Percentiles rank a stretch among this genome's conserved stretches.
Evolutionary conservation across 2,329 filamentous ascomycete genomes (phyloP).

Genomic region (Ceratocystis diversiconidia): DNA sequence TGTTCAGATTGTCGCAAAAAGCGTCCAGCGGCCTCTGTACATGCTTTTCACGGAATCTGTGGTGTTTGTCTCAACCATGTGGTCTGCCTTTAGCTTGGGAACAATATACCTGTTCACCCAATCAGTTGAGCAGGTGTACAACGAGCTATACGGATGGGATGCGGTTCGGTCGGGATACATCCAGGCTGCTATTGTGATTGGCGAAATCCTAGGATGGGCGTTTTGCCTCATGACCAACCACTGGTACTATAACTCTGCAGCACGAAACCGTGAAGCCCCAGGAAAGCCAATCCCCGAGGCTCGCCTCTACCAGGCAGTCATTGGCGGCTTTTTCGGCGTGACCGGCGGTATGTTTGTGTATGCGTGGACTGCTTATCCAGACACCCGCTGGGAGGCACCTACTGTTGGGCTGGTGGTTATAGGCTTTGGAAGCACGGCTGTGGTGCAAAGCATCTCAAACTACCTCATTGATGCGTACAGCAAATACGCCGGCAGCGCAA

Average conservation of each 20-base stretch:
- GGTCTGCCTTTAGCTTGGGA: conserved; percentile 26
- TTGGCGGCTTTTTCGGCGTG: conserved; percentile 16
- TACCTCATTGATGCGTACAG: conserved; percentile 38
- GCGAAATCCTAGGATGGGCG: conserved; percentile 17
- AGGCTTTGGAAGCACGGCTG: conserved; percentile 34
- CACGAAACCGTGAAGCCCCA: conserved; percentile 26
- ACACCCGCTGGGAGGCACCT: conserved; percentile 33
- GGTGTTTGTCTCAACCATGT: conserved; percentile 33
- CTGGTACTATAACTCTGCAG: conserved; percentile 30
- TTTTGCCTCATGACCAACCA: conserved; percentile 21
- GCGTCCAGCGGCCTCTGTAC: conserved; percentile 16
- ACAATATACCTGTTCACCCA: conserved; percentile 22
- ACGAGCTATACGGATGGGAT: conserved; percentile 20
- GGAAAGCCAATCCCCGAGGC: conserved; percentile 23
- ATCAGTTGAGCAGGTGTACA: conserved; percentile 20
- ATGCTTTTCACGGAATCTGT: conserved; percentile 32
- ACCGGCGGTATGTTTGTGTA: conserved; percentile 36
- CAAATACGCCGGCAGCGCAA: conserved; percentile 34
- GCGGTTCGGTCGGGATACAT: conserved; percentile 16
- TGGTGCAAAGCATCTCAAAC: conserved; percentile 32
- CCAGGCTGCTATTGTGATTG: conserved; percentile 13
- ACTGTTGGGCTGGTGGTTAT: conserved; percentile 33
- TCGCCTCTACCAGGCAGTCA: conserved; percentile 16
- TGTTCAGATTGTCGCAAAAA: conserved; percentile 9
- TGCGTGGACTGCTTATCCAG: conserved; percentile 33